Evolutionary conservation across 257 asterid species (phyloP).

Genomic region (Nicotiana benthamiana): DNA sequence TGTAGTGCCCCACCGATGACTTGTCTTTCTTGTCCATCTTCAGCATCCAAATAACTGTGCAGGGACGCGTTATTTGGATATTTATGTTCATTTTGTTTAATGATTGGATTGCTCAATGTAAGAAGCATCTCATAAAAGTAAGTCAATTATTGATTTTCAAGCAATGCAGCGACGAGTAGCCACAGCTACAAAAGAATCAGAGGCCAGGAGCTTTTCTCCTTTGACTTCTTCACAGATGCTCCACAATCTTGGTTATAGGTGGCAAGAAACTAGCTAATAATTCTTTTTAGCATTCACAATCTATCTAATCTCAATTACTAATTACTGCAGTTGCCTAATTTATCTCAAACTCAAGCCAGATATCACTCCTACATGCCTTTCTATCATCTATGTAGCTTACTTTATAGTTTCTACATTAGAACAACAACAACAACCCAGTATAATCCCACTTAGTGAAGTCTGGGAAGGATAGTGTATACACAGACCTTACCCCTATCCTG

Average conservation of each 20-base stretch:
- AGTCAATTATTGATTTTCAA: not conserved
- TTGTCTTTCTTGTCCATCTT: not conserved
- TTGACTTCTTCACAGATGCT: no score
- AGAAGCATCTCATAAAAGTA: not conserved
- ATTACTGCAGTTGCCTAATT: no score
- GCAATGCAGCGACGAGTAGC: not conserved
- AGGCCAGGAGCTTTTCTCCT: no score
- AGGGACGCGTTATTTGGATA: slow-evolving; percentile 4
- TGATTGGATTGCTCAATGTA: not conserved
- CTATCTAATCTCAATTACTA: not conserved
- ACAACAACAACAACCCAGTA: no score
- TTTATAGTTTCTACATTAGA: not conserved
- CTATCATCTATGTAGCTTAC: not conserved
- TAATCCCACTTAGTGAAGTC: no score
- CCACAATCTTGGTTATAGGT: not conserved
- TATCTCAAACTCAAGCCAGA: not conserved
- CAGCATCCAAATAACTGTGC: not conserved
- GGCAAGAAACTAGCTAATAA: not conserved
- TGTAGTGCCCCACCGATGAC: not conserved
- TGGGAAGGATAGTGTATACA: no score
- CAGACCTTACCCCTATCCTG: no score
- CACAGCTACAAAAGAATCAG: not conserved
- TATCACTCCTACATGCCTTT: not conserved
- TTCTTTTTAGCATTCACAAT: not conserved
- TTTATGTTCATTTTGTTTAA: not conserved